A percentile compares a stretch with the other conserved stretches of the same genome.
These are phyloP conservation scores for Solanum pennellii DNA, from an alignment of 257 asterid species.

Conservation along the genomic window DNA sequence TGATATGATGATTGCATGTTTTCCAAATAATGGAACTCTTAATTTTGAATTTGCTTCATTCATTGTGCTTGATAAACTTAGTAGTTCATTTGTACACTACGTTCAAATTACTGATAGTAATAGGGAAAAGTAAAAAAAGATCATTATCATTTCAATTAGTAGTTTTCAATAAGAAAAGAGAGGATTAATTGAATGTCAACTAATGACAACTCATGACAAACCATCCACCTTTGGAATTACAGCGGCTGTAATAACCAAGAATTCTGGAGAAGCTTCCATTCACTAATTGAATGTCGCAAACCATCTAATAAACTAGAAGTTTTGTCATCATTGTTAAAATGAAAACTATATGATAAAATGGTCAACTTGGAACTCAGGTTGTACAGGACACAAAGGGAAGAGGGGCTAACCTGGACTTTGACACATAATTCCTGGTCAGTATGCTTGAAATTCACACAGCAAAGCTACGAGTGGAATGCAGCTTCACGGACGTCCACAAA, in stretches of 20 bases:
- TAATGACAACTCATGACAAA: background rate
- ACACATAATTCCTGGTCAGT: background rate
- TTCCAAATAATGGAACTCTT: background rate
- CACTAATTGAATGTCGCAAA: background rate
- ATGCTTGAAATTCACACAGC: background rate
- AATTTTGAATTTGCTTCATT: background rate
- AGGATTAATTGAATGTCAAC: background rate
- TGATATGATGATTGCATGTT: background rate
- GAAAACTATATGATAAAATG: background rate
- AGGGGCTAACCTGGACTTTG: background rate
- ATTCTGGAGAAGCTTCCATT: background rate
- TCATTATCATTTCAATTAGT: background rate
- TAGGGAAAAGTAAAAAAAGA: too few species aligned
- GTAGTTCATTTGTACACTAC: background rate
- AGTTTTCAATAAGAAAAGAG: background rate
- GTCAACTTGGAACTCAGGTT: background rate
- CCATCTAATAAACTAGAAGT: background rate
- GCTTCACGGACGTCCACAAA: too few species aligned
- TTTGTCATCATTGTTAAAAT: background rate
- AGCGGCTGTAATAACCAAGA: background rate
- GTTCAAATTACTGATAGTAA: background rate
- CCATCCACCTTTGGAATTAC: background rate
- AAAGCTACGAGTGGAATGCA: background rate
- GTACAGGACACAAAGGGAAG: background rate
- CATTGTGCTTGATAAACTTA: background rate